Evolutionary conservation across 2,329 filamentous ascomycete genomes (phyloP), one percentile per base, ranked within the genome.

Genomic region (Reticulascus tulasneorum): DNA sequence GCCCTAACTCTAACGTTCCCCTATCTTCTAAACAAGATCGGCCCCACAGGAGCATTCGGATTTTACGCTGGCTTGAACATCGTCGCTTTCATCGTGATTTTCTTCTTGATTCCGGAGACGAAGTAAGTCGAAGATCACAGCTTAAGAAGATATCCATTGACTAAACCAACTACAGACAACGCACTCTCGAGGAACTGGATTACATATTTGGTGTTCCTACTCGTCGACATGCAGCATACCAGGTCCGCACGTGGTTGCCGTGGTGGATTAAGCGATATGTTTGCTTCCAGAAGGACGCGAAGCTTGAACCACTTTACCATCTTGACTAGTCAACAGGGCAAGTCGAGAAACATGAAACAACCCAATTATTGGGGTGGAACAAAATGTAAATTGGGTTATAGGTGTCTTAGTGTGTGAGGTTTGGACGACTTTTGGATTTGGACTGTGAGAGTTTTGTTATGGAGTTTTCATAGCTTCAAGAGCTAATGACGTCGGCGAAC

Each of bases 11-110:
- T 70, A 52, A 73, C 56, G 40, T 75, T 47, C 58, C 73, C 51
- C 56, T 71, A 68, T 46, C 63, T 47, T 54, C 60, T 66, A 50
- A 63, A 23, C 51, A 67, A 10, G 52, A 64, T 58, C 1, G 49
- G 48, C 1, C 47, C 58, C 0, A 56, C 54, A 5, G 58, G 58
- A 7, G 73, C 76, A 3, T 82, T 83, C 47, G 69, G 75, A 4
- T 79, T 83, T 51, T 83, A 82, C 40, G 69, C 58, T 11, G 75
- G 60, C 0, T 59, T 84, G 7, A 85, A 84, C 44, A 46, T 81
- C 5, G 50, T 75, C 3, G 79, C 79, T 0, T 64, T 82, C 12
- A 39, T 77, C 17, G 73, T 84, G 64, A 82, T 84, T 45, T 82
- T 81, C 62, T 61, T 82, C 25, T 75, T 71, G 52, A 58, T 77